Percentiles rank a stretch among this genome's conserved stretches.
Evolutionary conservation across 164 flowering plant species (phyloP).

Genomic region (Aristolochia californica): DNA sequence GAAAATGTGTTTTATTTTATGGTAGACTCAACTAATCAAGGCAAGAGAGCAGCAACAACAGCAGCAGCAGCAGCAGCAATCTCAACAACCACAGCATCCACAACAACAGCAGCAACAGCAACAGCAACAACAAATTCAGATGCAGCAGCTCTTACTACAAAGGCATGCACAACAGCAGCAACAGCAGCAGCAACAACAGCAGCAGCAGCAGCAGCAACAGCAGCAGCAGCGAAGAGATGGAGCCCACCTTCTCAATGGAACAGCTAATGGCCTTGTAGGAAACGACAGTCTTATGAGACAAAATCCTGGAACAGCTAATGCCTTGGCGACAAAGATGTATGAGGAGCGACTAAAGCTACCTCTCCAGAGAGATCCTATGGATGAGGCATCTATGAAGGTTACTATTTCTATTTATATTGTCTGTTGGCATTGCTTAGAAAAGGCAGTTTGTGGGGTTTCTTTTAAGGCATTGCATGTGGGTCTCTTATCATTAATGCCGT

Average conservation of each 20-base stretch:
- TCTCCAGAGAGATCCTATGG: slow-evolving; percentile 72
- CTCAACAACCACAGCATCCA: slow-evolving; percentile 51
- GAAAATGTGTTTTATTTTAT: background rate
- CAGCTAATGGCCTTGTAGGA: slow-evolving; percentile 62
- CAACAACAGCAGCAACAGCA: slow-evolving; percentile 41
- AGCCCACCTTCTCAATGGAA: slow-evolving; percentile 66
- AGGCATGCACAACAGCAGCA: slow-evolving; percentile 64
- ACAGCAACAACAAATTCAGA: slow-evolving; percentile 61
- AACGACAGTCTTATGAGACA: slow-evolving; percentile 64
- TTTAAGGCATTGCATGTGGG: background rate
- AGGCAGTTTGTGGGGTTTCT: background rate
- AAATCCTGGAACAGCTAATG: slow-evolving; percentile 72
- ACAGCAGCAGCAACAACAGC: slow-evolving; percentile 46
- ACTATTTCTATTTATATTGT: background rate
- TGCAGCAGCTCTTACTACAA: slow-evolving; percentile 64
- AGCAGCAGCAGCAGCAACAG: slow-evolving; percentile 54
- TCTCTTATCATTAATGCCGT: background rate
- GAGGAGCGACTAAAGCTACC: slow-evolving; percentile 81
- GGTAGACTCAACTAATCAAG: slow-evolving; percentile 46
- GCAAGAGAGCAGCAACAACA: slow-evolving; percentile 31
- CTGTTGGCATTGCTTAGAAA: background rate
- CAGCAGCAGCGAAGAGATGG: slow-evolving; percentile 65
- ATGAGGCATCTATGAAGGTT: slow-evolving; percentile 91
- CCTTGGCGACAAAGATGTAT: slow-evolving; percentile 91
- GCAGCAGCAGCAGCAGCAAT: slow-evolving; percentile 33